Evolutionary conservation across 1,284 basidiomycete species (phyloP), one percentile per base, ranked within the genome.

Genomic region (Heterobasidion occidentale): DNA sequence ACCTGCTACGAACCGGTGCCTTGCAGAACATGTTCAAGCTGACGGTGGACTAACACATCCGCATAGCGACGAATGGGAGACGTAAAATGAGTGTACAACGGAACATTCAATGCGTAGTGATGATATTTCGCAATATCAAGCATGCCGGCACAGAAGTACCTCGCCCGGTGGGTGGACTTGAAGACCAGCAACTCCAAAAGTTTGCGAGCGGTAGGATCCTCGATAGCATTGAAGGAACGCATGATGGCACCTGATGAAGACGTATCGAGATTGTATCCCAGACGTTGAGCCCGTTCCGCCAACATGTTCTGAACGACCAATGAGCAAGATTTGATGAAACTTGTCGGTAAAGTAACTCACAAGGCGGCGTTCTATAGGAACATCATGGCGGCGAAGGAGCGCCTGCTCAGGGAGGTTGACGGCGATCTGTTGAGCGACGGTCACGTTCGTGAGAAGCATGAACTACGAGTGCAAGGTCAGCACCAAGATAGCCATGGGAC

Each of bases 131-230:
- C 92, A 67, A 99, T 99, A 72, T 99, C 97, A 63, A 99, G 80
- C 93, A 98, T 97, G 62, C 97, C 97, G 33, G 95, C 86, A 69
- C 96, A 99, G 84, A 98, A 99, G 74, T 99, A 98, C 70, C 95
- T 95, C 61, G 97, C 92, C 54, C 86, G 84, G 59, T 89, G 88
- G 65, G 96, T 97, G 17, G 93, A 86, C 71, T 97, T 98, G 68
- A 84, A 88, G 36, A 88, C 84, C 46, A 98, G 77, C 19, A 96
- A 69, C 68, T 94, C 85, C 19, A 98, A 76, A 34, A 93, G 78
- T 52, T 81, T 75, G 56, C 85, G 84, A 59, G 88, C 88, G 56
- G 81, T 81, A 12, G 85, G 81, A 63, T 96, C 86, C 51, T 79
- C 68, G 58, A 99, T 80, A 20, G 78, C 74, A 42, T 88, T 74